Evolutionary conservation across 1,284 basidiomycete species (phyloP).

Genomic region (Anthracocystis setariae): DNA sequence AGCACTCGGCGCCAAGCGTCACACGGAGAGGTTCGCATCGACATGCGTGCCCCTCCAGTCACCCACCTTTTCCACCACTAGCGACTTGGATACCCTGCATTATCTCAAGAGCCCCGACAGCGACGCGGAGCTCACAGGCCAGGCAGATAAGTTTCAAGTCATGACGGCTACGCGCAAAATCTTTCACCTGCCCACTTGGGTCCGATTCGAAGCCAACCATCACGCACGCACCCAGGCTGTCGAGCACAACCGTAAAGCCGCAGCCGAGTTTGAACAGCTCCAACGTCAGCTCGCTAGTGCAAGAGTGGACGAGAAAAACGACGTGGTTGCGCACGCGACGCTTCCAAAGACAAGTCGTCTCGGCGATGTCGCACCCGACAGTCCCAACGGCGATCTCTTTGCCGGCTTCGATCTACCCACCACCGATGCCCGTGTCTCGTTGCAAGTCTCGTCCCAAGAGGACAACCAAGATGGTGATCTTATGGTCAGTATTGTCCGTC

Average conservation of each 20-base stretch:
- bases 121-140: neutral
- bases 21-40: conserved; percentile 13
- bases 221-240: conserved; percentile 1
- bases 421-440: neutral
- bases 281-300: neutral
- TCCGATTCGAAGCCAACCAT: conserved; percentile 30
- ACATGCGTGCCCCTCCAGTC: conserved; percentile 12
- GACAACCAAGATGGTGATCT: neutral
- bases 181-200: conserved; percentile 31
- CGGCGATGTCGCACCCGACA: conserved; percentile 22
- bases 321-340: neutral
- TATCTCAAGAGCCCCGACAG: conserved; percentile 1
- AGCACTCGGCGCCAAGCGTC: conserved; percentile 33
- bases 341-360: conserved; percentile 19
- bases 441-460: neutral
- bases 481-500: conserved; percentile 12
- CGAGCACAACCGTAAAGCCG: conserved; percentile 16
- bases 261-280: neutral
- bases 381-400: conserved; percentile 38
- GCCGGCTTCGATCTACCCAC: conserved; percentile 18
- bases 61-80: neutral
- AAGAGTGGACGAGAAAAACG: neutral
- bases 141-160: conserved; percentile 11
- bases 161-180: conserved; percentile 17
- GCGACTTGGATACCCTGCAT: neutral